A percentile compares a stretch with the other conserved stretches of the same genome.
Evolutionary conservation across 805 yeast genomes (phyloP).

Genomic region (Teunomyces cretensis): DNA sequence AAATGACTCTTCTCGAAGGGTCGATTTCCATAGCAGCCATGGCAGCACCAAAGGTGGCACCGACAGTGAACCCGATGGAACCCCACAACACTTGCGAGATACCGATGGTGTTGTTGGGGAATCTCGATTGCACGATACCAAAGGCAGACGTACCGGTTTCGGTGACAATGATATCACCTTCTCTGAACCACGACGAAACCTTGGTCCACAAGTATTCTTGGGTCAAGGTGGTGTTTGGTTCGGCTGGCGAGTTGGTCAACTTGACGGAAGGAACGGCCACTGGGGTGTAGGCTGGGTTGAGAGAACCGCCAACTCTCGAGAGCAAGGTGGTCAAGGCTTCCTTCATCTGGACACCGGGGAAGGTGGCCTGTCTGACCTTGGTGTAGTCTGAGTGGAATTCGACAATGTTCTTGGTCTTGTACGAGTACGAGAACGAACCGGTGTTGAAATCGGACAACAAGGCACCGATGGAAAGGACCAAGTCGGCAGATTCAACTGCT

Average conservation of each 20-base stretch:
- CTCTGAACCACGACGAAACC: conserved; percentile 25
- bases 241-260: conserved; percentile 13
- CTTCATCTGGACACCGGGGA: conserved; percentile 32
- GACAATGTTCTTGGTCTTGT: conserved; percentile 30
- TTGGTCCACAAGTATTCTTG: conserved; percentile 34
- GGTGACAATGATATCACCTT: conserved; percentile 32
- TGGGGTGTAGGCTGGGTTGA: conserved; percentile 16
- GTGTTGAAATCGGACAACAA: conserved; percentile 32
- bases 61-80: conserved; percentile 36
- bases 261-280: conserved; percentile 18
- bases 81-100: conserved; percentile 39
- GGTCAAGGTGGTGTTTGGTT: conserved; percentile 14
- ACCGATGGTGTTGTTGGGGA: conserved; percentile 30
- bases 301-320: conserved; percentile 12
- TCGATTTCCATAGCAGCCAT: conserved; percentile 33
- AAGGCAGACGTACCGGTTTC: conserved; percentile 39
- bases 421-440: conserved; percentile 31
- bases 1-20: conserved; percentile 21
- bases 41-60: conserved; percentile 34
- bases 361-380: conserved; percentile 29
- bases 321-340: conserved; percentile 23
- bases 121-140: conserved; percentile 32
- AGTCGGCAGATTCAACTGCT: conserved; percentile 27
- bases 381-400: conserved; percentile 36
- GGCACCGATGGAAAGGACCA: conserved; percentile 29